These are phyloP conservation scores for Grosmannia clavigera DNA, from an alignment of 2,329 filamentous ascomycete species.

Conservation along the genomic window DNA sequence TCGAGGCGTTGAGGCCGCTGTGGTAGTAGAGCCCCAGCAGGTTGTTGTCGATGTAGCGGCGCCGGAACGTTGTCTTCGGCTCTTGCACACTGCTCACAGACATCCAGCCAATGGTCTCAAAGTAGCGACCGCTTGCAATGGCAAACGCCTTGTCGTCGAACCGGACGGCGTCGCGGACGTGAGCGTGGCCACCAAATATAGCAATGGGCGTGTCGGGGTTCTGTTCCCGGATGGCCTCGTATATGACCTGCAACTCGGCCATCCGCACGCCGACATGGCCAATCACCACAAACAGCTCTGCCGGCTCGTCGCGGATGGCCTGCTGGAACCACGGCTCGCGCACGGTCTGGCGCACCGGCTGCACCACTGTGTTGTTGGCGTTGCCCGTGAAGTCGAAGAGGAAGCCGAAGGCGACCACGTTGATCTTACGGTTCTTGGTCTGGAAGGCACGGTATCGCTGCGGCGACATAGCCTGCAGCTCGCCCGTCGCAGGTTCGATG, in stretches of 20 bases:
- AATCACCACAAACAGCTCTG: constrained; percentile 76
- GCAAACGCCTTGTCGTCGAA: constrained; percentile 71
- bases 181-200: constrained; percentile 83
- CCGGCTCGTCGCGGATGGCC: constrained; percentile 62
- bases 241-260: constrained; percentile 65
- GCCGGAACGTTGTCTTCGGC: constrained; percentile 41
- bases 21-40: constrained; percentile 75
- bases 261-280: constrained; percentile 79
- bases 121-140: constrained; percentile 78
- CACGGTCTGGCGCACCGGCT: constrained; percentile 66
- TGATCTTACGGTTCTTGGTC: constrained; percentile 77
- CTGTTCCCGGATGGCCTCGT: constrained; percentile 60
- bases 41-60: constrained; percentile 91
- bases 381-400: constrained; percentile 88
- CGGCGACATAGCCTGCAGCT: constrained; percentile 59
- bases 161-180: constrained; percentile 71
- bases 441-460: constrained; percentile 78
- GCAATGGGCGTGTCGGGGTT: constrained; percentile 77
- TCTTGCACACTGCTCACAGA: constrained; percentile 40
- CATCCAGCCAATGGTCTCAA: constrained; percentile 92
- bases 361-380: constrained; percentile 79
- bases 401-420: constrained; percentile 83
- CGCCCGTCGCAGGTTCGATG: constrained; percentile 50
- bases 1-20: constrained; percentile 55
- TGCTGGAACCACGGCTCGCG: constrained; percentile 81